phyloP scores from a whole-genome alignment of 2,329 filamentous ascomycete species.

The Orbilia brochopaga region DNA sequence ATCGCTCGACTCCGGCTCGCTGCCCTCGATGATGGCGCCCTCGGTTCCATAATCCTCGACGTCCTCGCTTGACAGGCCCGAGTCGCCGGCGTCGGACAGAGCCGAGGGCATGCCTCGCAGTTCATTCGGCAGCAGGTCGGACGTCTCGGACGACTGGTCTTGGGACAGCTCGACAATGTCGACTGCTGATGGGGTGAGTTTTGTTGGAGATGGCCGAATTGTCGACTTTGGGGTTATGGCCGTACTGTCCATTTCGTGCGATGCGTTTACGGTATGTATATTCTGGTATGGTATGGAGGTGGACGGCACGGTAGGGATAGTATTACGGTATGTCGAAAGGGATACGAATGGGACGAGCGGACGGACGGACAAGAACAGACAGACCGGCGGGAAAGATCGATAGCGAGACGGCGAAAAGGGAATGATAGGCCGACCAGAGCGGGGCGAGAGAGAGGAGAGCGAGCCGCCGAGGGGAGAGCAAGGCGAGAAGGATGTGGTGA shows the following conservation, averaged over 20 bases:
- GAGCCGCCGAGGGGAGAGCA: slow-evolving; percentile 34
- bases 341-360: neutral
- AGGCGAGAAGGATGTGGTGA: slow-evolving; percentile 13
- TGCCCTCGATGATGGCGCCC: slow-evolving; percentile 51
- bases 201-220: slow-evolving; percentile 46
- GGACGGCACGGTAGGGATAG: too few species aligned
- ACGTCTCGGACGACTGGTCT: slow-evolving; percentile 55
- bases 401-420: slow-evolving; percentile 9
- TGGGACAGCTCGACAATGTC: slow-evolving; percentile 52
- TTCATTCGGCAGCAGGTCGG: slow-evolving; percentile 55
- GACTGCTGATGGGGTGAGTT: slow-evolving; percentile 52
- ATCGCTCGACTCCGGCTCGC: slow-evolving; percentile 58
- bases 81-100: slow-evolving; percentile 41
- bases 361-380: neutral
- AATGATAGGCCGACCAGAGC: slow-evolving; percentile 46
- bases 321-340: too few species aligned
- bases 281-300: neutral
- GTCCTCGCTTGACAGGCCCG: slow-evolving; percentile 55
- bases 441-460: slow-evolving; percentile 33
- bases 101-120: slow-evolving; percentile 52
- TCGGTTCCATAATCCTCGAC: slow-evolving; percentile 55
- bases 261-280: neutral
- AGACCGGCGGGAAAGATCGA: slow-evolving; percentile 3
- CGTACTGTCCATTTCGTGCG: slow-evolving; percentile 44
- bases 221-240: slow-evolving; percentile 49